Base-by-base conservation (phyloP, 495 filamentous ascomycete species). In the Hypoxylon cercidicola region DNA sequence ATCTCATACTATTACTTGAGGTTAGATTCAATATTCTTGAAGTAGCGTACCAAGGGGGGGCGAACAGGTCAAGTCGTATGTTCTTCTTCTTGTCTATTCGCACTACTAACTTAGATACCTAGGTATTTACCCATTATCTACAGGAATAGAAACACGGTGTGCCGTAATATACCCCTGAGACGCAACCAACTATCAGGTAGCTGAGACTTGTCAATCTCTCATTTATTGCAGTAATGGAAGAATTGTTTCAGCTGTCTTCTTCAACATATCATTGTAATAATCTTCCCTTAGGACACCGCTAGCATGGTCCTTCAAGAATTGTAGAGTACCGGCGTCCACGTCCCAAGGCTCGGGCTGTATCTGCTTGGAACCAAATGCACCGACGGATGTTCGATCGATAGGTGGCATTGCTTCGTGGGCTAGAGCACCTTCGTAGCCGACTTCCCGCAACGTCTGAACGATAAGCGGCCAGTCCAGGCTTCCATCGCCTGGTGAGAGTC, bases 281-380 rank as follows among this genome's bases (percentile, higher is more conserved):
- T 66, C 62, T 0, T 74, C 71, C 44, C 44, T 65, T 4, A 70
- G 18, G n/a, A 74, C 65, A 30, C 69, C 71, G 9, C 62, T 70
- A 8, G 64, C 66, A 59, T 72, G 69, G 55, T 74, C 71, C 20
- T 66, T 70, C 21, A 73, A 46, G 18, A 73, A 73, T 21, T 70
- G 61, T 21, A 73, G 15, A 15, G 60, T 64, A 0, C 64, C 71
- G 21, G 34, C 39, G 4, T 68, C 55, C 2, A 70, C 69, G 47
- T 63, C 61, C 53, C 53, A 62, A 32, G 65, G 50, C 16, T 67
- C 58, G 0, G 47, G 46, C 30, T 72, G 62, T 13, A 71, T 10
- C 46, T 69, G 65, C 7, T 41, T 55, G 15, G 45, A 40, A 0
- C 64, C 64, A 44, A 65, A 72, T 5, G 19, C 44, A 10, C 59